Conservation (phyloP, 305 asterid species). For the Fraxinus greggii region DNA sequence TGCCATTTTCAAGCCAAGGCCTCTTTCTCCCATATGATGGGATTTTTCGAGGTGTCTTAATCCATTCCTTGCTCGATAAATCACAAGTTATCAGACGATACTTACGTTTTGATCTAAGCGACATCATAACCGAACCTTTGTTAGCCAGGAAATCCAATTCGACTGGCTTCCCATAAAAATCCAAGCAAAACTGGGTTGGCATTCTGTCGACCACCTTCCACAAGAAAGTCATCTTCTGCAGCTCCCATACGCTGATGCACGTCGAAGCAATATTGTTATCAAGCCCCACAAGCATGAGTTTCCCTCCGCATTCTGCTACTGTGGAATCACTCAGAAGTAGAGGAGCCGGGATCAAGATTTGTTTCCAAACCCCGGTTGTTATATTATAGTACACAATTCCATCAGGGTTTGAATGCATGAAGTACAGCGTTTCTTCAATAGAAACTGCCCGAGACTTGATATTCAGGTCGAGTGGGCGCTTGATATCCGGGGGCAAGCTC, state of each 20-base stretch:
- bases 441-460: conserved; percentile 46
- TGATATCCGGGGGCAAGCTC: conserved; percentile 33
- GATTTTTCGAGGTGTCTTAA: conserved; percentile 45
- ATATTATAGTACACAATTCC: conserved; percentile 44
- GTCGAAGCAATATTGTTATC: conserved; percentile 40
- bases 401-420: conserved; percentile 48
- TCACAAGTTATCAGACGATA: conserved; percentile 41
- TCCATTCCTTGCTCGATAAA: conserved; percentile 43
- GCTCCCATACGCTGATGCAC: conserved; percentile 54
- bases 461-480: conserved; percentile 44
- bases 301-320: conserved; percentile 46
- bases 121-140: conserved; percentile 50
- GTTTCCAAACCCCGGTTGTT: conserved; percentile 44
- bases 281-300: conserved; percentile 52
- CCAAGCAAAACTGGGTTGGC: conserved; percentile 57
- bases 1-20: conserved; percentile 54
- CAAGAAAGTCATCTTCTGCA: conserved; percentile 56
- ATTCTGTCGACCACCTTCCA: conserved; percentile 69
- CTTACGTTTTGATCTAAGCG: conserved; percentile 46
- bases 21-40: conserved; percentile 43
- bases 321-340: conserved; percentile 41
- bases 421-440: conserved; percentile 33
- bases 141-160: conserved; percentile 52
- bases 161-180: conserved; percentile 57
- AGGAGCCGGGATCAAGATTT: conserved; percentile 43